Conservation (phyloP, 2,329 filamentous ascomycete species). For the Fusarium siculi region DNA sequence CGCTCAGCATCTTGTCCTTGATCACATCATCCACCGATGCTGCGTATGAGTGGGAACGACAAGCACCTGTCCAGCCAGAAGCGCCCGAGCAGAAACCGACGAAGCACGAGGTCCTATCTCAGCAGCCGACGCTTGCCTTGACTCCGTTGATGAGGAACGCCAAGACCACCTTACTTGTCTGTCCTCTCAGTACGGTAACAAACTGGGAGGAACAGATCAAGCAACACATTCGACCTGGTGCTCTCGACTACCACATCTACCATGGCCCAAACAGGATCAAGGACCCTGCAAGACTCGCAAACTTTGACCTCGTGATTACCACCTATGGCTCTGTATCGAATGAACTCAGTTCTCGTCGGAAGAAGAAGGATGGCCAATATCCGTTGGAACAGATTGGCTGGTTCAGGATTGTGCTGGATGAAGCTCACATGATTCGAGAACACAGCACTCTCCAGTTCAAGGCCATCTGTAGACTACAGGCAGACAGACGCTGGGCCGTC, state of each 20-base stretch:
- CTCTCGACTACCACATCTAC: slow-evolving; percentile 82
- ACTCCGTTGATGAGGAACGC: slow-evolving; percentile 72
- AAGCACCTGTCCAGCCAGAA: slow-evolving; percentile 62
- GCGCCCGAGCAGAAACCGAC: slow-evolving; percentile 53
- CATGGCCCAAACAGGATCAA: slow-evolving; percentile 83
- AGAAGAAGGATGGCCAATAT: slow-evolving; percentile 67
- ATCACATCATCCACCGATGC: slow-evolving; percentile 73
- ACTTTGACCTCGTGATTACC: slow-evolving; percentile 87
- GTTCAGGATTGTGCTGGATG: slow-evolving; percentile 94
- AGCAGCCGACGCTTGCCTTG: slow-evolving; percentile 57
- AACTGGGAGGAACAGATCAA: slow-evolving; percentile 97
- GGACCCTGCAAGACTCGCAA: slow-evolving; percentile 72
- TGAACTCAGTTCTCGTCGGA: slow-evolving; percentile 74
- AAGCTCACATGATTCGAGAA: slow-evolving; percentile 94
- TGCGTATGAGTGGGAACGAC: slow-evolving; percentile 69
- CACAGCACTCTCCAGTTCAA: slow-evolving; percentile 84
- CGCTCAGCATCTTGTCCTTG: slow-evolving; percentile 84
- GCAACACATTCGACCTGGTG: slow-evolving; percentile 74
- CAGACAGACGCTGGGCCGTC: slow-evolving; percentile 92
- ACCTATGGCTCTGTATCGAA: slow-evolving; percentile 90
- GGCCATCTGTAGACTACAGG: slow-evolving; percentile 81
- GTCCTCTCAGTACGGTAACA: slow-evolving; percentile 87
- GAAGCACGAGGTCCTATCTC: slow-evolving; percentile 45
- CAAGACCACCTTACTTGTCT: slow-evolving; percentile 85
- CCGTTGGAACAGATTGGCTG: slow-evolving; percentile 84